Evolutionary conservation across 2,329 filamentous ascomycete species (phyloP), one percentile per base, ranked within the genome.

Genomic region (Trichothecium roseum): DNA sequence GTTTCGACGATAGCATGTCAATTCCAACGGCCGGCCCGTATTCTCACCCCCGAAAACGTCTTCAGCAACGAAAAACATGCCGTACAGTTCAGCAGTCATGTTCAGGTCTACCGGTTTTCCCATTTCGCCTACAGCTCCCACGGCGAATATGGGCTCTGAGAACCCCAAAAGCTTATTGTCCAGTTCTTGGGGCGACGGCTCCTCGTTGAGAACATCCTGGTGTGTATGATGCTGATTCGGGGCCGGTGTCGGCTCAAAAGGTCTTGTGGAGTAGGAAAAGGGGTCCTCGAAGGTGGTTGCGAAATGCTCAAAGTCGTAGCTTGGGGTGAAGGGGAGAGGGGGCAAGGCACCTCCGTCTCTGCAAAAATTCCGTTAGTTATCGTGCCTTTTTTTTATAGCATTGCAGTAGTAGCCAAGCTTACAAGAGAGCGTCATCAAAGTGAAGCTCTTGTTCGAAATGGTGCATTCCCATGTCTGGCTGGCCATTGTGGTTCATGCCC

Each of bases 1-100:
- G 51, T 96, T 96, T 34, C 89, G 76, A 30, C 89, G 80, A 55
- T 96, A 96, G 67, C 89, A 96, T 0, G 89, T 96, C 54, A 96
- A 63, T 60, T 96, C 89, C 34, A 81, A 70, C 1, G 81, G 79
- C 5, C 77, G 62, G 8, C 68, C 69, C 3, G 62, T 55, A 31
- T 60, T 66, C 34, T 75, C 63, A 60, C 74, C 58, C 56, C 77
- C 56, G 64, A 84, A 88, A 5, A 86, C 82, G 47, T 85, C 83
- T 53, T 89, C 84, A 30, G 84, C 84, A 18, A 89, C 73, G 52
- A 88, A 87, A 66, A 89, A 89, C 83, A 89, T 88, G 69, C 84
- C 84, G 50, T 86, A 84, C 10, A 89, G 64, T 59, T 89, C 83
- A 38, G 83, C 83, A 16, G 71, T 70, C 66, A 88, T 78, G 46